Conservation (phyloP, 371 early-diverging fungal species). For the Choanephora cucurbitarum region DNA sequence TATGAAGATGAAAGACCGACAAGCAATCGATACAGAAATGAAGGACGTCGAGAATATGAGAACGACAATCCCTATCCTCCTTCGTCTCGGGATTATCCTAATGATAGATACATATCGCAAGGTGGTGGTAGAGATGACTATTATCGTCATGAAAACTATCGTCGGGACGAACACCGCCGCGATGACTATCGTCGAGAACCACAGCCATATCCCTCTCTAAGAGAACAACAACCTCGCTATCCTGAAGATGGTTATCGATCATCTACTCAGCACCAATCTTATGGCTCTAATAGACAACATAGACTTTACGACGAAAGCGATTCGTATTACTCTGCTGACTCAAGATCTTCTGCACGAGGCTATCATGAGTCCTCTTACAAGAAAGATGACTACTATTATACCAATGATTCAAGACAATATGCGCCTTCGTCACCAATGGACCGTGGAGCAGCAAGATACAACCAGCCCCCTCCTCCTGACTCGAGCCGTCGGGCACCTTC, state of each 20-base stretch:
- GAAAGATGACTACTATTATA: slow-evolving; percentile 5
- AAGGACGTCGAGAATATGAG: not conserved
- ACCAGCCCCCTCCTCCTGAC: slow-evolving; percentile 5
- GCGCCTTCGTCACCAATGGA: slow-evolving; percentile 5
- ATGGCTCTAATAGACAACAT: not conserved
- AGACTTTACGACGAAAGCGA: not conserved
- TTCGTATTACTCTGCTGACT: not conserved
- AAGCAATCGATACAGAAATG: not conserved
- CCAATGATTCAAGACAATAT: slow-evolving; percentile 4
- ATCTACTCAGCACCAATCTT: not conserved
- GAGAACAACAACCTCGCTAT: not conserved
- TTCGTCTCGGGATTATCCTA: not conserved
- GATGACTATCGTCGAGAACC: slow-evolving; percentile 1
- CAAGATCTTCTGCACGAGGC: not conserved
- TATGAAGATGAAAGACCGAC: no score
- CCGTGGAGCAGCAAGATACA: slow-evolving; percentile 5
- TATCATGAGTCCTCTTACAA: not conserved
- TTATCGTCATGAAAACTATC: slow-evolving; percentile 2
- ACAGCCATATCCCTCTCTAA: no score
- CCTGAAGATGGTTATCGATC: not conserved
- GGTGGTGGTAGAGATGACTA: not conserved
- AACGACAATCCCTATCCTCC: no score
- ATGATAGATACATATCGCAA: not conserved
- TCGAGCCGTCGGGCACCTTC: slow-evolving; percentile 11
- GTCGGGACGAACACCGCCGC: no score